Evolutionary conservation across 2,329 filamentous ascomycete species (phyloP).

Genomic region (Camillea tinctor): DNA sequence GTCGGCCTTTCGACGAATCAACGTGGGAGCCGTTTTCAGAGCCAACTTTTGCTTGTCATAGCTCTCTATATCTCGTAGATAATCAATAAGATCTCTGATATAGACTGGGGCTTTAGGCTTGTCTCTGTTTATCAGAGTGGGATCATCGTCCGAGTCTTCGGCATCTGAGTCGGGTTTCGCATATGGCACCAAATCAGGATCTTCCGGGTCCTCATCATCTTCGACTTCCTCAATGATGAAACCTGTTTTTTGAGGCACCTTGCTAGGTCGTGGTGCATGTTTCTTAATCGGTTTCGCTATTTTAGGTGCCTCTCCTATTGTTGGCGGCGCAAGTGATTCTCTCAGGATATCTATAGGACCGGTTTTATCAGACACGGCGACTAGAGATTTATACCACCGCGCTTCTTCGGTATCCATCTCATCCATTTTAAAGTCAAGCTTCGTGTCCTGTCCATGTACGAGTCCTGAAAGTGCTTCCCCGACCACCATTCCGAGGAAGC

Average conservation of each 20-base stretch:
- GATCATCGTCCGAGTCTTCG: conserved; percentile 91
- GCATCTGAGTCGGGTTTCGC: conserved; percentile 83
- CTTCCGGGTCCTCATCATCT: conserved; percentile 56
- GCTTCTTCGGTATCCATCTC: conserved; percentile 74
- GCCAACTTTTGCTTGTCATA: conserved; percentile 83
- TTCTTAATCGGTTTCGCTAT: conserved; percentile 19
- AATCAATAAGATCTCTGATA: conserved; percentile 77
- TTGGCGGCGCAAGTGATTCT: conserved; percentile 22
- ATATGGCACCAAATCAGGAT: conserved; percentile 72
- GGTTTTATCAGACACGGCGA: conserved; percentile 59
- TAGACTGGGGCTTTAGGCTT: conserved; percentile 87
- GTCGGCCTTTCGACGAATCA: conserved; percentile 84
- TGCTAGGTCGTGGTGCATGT: conserved; percentile 22
- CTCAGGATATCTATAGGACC: conserved; percentile 56
- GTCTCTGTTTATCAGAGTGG: conserved; percentile 79
- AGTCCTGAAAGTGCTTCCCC: conserved; percentile 70
- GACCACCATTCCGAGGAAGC: conserved; percentile 85
- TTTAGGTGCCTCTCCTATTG: conserved; percentile 23
- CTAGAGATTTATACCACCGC: conserved; percentile 69
- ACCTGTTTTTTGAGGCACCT: conserved; percentile 34
- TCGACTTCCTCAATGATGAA: conserved; percentile 67
- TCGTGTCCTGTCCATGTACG: conserved; percentile 65
- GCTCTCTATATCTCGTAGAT: conserved; percentile 76
- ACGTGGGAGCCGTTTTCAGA: conserved; percentile 68
- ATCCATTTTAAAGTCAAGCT: conserved; percentile 80